phyloP scores from a whole-genome alignment of 2,329 filamentous ascomycete species.

The Alternaria brassicae region DNA sequence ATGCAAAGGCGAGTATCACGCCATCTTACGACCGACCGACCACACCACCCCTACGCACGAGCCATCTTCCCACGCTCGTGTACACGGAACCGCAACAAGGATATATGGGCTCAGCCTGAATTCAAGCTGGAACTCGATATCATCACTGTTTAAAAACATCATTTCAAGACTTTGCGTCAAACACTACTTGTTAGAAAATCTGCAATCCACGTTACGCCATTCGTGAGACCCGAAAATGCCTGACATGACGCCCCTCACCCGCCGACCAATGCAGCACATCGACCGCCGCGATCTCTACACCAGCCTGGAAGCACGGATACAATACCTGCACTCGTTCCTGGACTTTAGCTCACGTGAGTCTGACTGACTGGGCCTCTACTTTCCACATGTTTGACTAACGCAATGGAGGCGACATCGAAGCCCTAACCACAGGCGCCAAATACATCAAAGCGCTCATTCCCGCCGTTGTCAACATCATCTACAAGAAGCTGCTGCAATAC shows the following conservation, averaged over 20 bases:
- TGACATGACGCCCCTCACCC: slow-evolving; percentile 35
- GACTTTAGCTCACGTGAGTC: slow-evolving; percentile 73
- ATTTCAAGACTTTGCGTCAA: not conserved
- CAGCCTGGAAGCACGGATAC: slow-evolving; percentile 71
- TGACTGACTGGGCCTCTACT: accelerated
- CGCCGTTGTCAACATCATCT: slow-evolving; percentile 82
- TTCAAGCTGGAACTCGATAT: not conserved
- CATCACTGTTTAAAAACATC: not conserved
- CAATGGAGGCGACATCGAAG: slow-evolving; percentile 68
- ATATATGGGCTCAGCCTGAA: not conserved
- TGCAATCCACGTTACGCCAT: not conserved
- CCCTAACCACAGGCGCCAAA: slow-evolving; percentile 71
- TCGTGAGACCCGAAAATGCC: not conserved
- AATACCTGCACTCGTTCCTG: slow-evolving; percentile 77
- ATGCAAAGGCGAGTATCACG: slow-evolving; percentile 22
- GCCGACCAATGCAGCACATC: slow-evolving; percentile 63
- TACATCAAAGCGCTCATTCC: slow-evolving; percentile 85
- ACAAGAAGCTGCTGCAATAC: slow-evolving; percentile 79
- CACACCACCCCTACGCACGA: slow-evolving; percentile 8
- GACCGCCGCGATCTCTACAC: slow-evolving; percentile 76
- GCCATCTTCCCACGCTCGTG: not conserved
- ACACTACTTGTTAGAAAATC: not conserved
- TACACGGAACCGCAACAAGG: not conserved
- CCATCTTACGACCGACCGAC: slow-evolving; percentile 35
- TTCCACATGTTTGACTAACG: not conserved